Conservation (phyloP, 2,329 filamentous ascomycete species). For the Pyrenochaeta sp. region DNA sequence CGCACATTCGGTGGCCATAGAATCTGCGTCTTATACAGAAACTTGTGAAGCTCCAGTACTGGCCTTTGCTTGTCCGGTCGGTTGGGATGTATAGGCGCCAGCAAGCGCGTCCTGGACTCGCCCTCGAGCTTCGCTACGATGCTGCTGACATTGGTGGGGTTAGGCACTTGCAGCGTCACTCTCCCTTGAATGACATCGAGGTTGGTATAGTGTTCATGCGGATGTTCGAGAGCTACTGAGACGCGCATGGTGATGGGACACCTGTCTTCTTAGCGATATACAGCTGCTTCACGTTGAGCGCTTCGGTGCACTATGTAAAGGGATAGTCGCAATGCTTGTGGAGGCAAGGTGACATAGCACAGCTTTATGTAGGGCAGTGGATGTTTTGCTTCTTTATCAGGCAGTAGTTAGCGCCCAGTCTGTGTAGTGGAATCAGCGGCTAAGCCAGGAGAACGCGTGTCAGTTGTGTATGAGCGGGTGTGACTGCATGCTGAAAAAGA, state of each 20-base stretch:
- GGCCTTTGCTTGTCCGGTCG: conserved; percentile 54
- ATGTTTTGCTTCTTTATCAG: conserved; percentile 9
- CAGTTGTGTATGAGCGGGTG: conserved; percentile 29
- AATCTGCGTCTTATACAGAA: conserved; percentile 76
- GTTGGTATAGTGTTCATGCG: conserved; percentile 79
- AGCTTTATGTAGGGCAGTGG: conserved; percentile 19
- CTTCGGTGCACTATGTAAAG: conserved; percentile 20
- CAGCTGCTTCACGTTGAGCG: background rate
- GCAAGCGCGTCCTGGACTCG: conserved; percentile 74
- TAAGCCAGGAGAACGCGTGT: conserved; percentile 45
- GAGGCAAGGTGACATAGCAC: conserved; percentile 31
- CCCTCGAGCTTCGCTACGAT: conserved; percentile 86
- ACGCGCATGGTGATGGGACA: conserved; percentile 55
- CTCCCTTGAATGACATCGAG: conserved; percentile 75
- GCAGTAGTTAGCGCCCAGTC: conserved; percentile 14
- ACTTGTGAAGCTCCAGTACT: conserved; percentile 64
- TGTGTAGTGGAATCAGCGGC: conserved; percentile 22
- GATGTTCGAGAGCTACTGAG: conserved; percentile 70
- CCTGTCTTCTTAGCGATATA: conserved; percentile 1
- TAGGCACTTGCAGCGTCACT: conserved; percentile 55
- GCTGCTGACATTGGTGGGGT: conserved; percentile 56
- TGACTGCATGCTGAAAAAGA: conserved; percentile 20
- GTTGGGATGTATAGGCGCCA: conserved; percentile 56
- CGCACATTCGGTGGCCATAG: conserved; percentile 70
- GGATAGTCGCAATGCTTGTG: conserved; percentile 23